Base-by-base conservation (phyloP, 2,329 filamentous ascomycete species). In the Diaporthe capsici region DNA sequence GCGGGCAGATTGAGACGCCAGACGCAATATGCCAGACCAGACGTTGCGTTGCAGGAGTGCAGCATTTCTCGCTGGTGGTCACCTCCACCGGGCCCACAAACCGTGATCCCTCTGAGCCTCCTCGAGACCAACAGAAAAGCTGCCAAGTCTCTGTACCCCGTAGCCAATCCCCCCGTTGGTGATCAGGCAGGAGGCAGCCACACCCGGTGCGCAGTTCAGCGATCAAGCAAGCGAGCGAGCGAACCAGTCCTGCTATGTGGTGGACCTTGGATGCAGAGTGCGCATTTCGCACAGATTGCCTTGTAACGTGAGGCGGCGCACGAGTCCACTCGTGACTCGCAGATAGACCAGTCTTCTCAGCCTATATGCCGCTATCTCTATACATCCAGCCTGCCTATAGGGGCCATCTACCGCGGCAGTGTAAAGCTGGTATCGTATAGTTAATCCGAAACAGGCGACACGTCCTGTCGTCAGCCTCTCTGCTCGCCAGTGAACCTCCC, bases 1-100 rank as follows among this genome's bases (percentile, higher is more conserved):
- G 75, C 72, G 55, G 57, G 71, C 28, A 28, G 28, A 44, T 42
- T 53, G 60, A 34, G n/a, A 65, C n/a, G 49, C 25, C 22, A 44
- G 58, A 25, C 49, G 37, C 37, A 73, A 65, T 34, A 7, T 28
- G 47, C 31, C 10, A 51, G 44, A 22, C 37, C 37, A 39, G 25
- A 51, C 13, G 31, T 17, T 13, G 37, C 22, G 17, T 31, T 47
- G 31, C n/a, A 25, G 28, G 6, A 39, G 10, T 28, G 17, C 31
- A 53, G 17, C 60, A 20, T 31, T 4, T 42, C 37, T 20, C 25
- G 9, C n/a, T 31, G 25, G 9, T 20, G n/a, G 22, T 7, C 20
- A 17, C 61, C 9, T 53, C 31, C 49, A 55, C 65, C 22, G 49
- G 49, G 49, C n/a, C 65, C 47, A 70, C 65, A 12, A 28, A 13